phyloP scores from a whole-genome alignment of 164 flowering plant species.

The Vitis cinerea region DNA sequence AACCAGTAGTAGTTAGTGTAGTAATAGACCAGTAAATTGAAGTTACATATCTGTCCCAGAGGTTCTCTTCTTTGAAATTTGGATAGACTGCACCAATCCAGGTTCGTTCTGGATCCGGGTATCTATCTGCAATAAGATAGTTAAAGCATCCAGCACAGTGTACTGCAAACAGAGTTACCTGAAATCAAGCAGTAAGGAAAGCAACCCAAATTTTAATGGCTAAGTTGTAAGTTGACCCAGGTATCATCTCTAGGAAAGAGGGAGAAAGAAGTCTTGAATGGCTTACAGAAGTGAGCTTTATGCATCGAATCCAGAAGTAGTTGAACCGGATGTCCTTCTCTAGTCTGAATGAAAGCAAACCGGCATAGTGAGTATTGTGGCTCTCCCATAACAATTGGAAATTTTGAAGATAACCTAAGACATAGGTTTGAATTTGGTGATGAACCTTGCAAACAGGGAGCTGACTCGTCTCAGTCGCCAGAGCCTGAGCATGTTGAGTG shows the following conservation, averaged over 20 bases:
- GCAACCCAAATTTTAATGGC: neutral
- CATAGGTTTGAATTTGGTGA: slow-evolving; percentile 18
- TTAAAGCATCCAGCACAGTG: slow-evolving; percentile 94
- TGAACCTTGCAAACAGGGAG: slow-evolving; percentile 89
- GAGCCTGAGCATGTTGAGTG: slow-evolving; percentile 85
- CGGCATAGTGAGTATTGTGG: slow-evolving; percentile 17
- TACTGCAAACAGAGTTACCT: slow-evolving; percentile 94
- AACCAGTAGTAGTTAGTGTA: slow-evolving; percentile 90
- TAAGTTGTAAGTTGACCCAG: neutral
- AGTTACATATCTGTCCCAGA: slow-evolving; percentile 81
- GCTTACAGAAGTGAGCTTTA: slow-evolving; percentile 84
- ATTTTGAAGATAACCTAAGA: slow-evolving; percentile 18
- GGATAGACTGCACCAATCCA: slow-evolving; percentile 96
- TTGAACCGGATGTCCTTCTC: slow-evolving; percentile 96
- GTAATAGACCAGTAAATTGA: slow-evolving; percentile 96
- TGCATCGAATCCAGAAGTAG: slow-evolving; percentile 95
- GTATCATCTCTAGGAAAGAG: neutral
- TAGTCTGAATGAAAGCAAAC: slow-evolving; percentile 56
- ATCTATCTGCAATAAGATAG: slow-evolving; percentile 89
- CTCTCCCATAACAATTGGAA: slow-evolving; percentile 11
- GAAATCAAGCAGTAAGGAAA: slow-evolving; percentile 13
- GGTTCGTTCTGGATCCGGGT: slow-evolving; percentile 76
- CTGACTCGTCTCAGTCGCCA: slow-evolving; percentile 98
- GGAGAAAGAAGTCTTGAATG: neutral
- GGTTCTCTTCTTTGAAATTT: slow-evolving; percentile 70